A percentile compares a stretch with the other conserved stretches of the same genome.
phyloP scores from a whole-genome alignment of 1,139 yeast genomes.

The Yamadazyma diospyri region DNA sequence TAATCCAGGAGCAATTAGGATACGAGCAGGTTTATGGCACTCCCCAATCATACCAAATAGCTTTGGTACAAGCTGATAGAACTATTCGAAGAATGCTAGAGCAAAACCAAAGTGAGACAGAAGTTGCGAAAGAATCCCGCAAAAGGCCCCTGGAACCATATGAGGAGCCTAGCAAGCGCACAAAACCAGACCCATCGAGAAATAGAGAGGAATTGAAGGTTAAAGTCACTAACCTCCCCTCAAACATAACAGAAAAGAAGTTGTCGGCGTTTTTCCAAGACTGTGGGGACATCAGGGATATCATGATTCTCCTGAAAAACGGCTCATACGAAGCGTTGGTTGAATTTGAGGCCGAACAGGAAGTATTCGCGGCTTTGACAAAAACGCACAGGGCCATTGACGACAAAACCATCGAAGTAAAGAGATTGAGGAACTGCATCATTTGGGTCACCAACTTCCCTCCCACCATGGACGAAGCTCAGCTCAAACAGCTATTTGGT shows the following conservation, averaged over 20 bases:
- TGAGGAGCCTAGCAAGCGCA: constrained; percentile 5
- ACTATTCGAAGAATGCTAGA: constrained; percentile 12
- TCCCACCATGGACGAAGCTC: constrained; percentile 43
- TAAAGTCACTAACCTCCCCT: constrained; percentile 41
- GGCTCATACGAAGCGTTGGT: constrained; percentile 36
- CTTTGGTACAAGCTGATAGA: constrained; percentile 20
- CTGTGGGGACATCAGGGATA: constrained; percentile 50
- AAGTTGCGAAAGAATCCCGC: background rate
- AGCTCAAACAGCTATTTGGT: constrained; percentile 42
- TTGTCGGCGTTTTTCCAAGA: constrained; percentile 48
- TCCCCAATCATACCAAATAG: constrained; percentile 18
- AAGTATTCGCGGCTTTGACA: constrained; percentile 58
- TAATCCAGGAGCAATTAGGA: constrained; percentile 44
- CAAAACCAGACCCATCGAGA: constrained; percentile 21
- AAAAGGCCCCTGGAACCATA: background rate
- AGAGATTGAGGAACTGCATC: constrained; percentile 43
- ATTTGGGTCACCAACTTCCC: constrained; percentile 76
- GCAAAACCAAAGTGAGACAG: background rate
- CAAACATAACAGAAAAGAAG: constrained; percentile 24
- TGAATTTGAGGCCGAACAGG: constrained; percentile 53
- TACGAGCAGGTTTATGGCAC: constrained; percentile 39
- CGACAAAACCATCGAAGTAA: constrained; percentile 43
- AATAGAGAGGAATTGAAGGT: constrained; percentile 58
- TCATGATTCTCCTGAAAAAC: constrained; percentile 26
- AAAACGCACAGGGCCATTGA: constrained; percentile 49